Base-by-base conservation (phyloP, 352 stramenopile species). In the Elongisporangium anandrum region DNA sequence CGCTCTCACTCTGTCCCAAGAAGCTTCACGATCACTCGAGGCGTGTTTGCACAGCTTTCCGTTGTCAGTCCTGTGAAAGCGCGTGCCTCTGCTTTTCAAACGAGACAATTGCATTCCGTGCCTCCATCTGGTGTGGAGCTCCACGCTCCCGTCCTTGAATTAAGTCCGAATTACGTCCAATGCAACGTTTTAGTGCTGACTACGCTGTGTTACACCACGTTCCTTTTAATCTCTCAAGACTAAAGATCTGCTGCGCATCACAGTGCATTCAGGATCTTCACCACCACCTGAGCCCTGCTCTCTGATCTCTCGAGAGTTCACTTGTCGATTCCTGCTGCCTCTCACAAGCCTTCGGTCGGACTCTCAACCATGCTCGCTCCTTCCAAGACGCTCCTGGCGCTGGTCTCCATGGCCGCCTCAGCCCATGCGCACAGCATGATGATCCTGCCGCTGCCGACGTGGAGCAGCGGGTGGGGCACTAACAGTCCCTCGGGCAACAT, bases 391-490 rank as follows among this genome's bases (percentile, higher is more conserved):
- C 34, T 45, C 10, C 13, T 17, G 21, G 54, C 41, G 54, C 17
- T 59, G 21, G 54, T 41, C 22, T 45, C 45, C 21, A 29, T 73
- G 48, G 52, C 58, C n/a, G 24, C 61, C 19, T 29, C 59, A 3
- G 66, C 55, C 38, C 24, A 50, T 16, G 53, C 29, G 0, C 53
- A 57, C 34, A 41, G 53, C 38, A 20, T 39, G 10, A 57, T 57
- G 53, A 38, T 57, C 38, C 29, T 50, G 53, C 53, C 53, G 34
- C 49, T 50, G 29, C 53, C 48, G n/a, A 52, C 48, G 48, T 52
- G 48, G 48, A 16, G 12, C n/a, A 16, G 12, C n/a, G 10, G 7
- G n/a, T 75, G 59, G 47, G 8, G 8, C 3, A 52, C 21, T n/a
- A 52, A 52, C 48, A 24, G 21, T n/a, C 48, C 48, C 8, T 24